Conservation (phyloP, 805 yeast genomes). For the Kluyveromyces siamensis region DNA sequence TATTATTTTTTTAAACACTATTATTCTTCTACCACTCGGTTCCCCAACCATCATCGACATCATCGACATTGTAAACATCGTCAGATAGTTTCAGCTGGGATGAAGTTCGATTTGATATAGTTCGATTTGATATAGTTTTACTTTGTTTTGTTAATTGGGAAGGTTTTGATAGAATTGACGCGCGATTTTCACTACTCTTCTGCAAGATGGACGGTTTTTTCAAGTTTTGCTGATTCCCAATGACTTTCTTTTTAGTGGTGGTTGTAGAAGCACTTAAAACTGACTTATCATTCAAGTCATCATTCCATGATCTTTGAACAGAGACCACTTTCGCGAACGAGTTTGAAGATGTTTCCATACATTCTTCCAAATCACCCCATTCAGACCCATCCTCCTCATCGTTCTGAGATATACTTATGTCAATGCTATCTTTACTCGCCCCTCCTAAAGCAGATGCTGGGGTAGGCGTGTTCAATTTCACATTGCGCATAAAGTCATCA, state of each 20-base stretch:
- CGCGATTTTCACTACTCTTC: not conserved
- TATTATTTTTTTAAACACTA: constrained; percentile 2
- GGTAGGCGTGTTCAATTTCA: constrained; percentile 8
- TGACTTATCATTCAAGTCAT: constrained; percentile 10
- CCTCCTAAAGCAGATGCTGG: constrained; percentile 1
- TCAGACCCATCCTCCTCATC: constrained; percentile 25
- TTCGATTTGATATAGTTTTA: not conserved
- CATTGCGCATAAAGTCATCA: constrained; percentile 15
- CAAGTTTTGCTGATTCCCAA: not conserved
- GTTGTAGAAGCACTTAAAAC: not conserved
- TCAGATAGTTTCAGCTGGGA: not conserved
- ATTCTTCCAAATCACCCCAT: constrained; percentile 18
- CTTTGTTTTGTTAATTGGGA: not conserved
- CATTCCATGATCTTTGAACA: constrained; percentile 17
- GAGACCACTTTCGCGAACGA: not conserved
- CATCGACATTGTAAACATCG: constrained; percentile 3
- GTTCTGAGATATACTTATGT: constrained; percentile 1
- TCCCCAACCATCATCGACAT: constrained; percentile 19
- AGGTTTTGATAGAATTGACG: not conserved
- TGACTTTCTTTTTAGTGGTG: not conserved
- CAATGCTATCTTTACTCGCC: not conserved
- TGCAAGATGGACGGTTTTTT: not conserved
- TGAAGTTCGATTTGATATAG: not conserved
- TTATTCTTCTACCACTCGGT: constrained; percentile 15
- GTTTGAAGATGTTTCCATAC: not conserved